These are phyloP conservation scores for Emiliania huxleyi DNA, from an alignment of 78 protist species.

Conservation along the genomic window DNA sequence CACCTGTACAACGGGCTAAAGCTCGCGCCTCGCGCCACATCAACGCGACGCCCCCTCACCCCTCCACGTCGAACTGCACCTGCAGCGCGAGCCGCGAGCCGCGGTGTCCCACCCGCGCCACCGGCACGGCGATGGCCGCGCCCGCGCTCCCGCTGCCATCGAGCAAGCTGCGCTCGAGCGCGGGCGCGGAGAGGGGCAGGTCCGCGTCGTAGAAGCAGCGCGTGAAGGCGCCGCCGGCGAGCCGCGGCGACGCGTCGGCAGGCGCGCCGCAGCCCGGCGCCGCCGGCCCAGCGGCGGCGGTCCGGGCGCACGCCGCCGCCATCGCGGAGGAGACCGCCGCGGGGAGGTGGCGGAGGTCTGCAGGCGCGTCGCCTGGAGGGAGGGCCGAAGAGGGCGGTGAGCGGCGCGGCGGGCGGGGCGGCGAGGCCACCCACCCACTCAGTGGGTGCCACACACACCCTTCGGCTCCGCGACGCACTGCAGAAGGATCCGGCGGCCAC, in stretches of 20 bases:
- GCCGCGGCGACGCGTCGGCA: too few species aligned
- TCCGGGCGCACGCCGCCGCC: too few species aligned
- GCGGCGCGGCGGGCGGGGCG: background rate
- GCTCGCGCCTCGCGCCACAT: too few species aligned
- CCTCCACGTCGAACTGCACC: background rate
- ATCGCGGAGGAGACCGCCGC: too few species aligned
- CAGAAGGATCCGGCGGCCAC: background rate
- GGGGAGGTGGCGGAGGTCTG: too few species aligned
- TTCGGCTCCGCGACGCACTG: background rate
- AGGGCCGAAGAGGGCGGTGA: background rate
- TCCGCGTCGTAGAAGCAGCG: background rate
- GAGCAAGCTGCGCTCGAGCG: background rate
- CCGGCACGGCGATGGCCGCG: background rate
- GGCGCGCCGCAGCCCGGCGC: too few species aligned
- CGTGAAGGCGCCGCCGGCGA: background rate
- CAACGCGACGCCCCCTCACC: too few species aligned
- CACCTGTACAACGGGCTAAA: too few species aligned
- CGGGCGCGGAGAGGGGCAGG: background rate
- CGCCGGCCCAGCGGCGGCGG: too few species aligned
- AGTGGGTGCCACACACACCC: too few species aligned
- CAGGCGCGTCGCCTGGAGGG: background rate
- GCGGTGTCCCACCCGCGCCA: background rate
- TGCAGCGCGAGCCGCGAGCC: background rate
- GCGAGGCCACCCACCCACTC: too few species aligned
- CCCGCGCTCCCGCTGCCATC: background rate